A percentile compares a stretch with the other conserved stretches of the same genome.
phyloP scores from a whole-genome alignment of 306 rosid species.

The Cucurbita ficifolia region DNA sequence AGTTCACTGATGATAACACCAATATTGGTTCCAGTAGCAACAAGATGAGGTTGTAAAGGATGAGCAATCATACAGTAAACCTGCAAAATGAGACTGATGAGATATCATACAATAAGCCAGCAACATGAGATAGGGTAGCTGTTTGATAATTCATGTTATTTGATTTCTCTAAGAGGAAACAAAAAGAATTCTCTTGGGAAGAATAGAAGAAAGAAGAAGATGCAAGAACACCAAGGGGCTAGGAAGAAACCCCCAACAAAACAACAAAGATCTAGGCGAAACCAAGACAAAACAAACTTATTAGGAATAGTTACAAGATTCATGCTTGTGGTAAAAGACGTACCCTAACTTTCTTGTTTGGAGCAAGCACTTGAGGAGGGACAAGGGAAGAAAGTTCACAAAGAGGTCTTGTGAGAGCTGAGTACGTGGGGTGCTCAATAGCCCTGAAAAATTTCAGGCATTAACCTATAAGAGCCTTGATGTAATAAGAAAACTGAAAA shows the following conservation, averaged over 20 bases:
- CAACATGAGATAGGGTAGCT: conserved; percentile 5
- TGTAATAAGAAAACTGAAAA: background rate
- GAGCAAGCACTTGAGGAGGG: conserved; percentile 82
- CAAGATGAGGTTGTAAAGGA: conserved; percentile 90
- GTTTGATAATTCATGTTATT: background rate
- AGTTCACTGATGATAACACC: conserved; percentile 91
- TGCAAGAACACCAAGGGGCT: background rate
- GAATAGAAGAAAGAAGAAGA: background rate
- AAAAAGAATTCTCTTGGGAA: background rate
- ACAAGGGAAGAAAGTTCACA: conserved; percentile 86
- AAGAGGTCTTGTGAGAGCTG: conserved; percentile 95
- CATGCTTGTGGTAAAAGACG: conserved; percentile 5
- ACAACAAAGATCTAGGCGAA: background rate
- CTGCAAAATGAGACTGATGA: conserved; percentile 41
- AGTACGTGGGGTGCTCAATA: conserved; percentile 93
- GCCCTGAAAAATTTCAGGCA: conserved; percentile 49
- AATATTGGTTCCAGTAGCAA: conserved; percentile 93
- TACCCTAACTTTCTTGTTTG: conserved; percentile 93
- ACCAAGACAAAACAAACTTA: background rate
- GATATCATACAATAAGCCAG: conserved; percentile 94
- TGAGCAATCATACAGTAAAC: conserved; percentile 95
- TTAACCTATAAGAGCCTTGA: conserved; percentile 5
- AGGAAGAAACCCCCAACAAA: background rate
- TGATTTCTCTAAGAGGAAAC: background rate
- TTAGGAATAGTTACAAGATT: background rate